Base-by-base conservation (phyloP, 2,329 filamentous ascomycete species). In the Fonsecaea nubica region DNA sequence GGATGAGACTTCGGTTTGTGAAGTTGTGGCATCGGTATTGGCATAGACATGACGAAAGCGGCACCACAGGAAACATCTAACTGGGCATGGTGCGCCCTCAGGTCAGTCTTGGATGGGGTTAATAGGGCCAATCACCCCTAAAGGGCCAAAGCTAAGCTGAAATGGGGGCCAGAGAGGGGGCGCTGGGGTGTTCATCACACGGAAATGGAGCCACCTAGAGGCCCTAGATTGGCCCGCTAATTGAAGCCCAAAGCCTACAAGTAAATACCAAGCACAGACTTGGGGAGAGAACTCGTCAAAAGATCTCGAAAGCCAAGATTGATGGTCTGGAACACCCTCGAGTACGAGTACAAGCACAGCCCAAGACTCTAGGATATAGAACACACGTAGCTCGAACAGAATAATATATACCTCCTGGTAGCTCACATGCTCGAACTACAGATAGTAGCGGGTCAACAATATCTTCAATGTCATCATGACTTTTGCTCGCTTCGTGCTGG, bases 11-110 rank as follows among this genome's bases (percentile, higher is more conserved):
- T 54, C 33, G 62, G 62, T 35, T 36, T 30, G 58, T 15, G 35
- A 35, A 40, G 35, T 59, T 58, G 58, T 38, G 40, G 52, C 21
- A 54, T 56, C 40, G 58, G 13, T 32, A 36, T 58, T 25, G 55
- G 56, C 42, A 57, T 57, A 35, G 54, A 13, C 33, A 68, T 65
- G 66, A 68, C 63, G 66, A 68, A 63, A 65, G 58, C 58, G 59
- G 59, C 66, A 63, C 58, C 58, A 21, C 50, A 21, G 40, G 62
- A 25, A 48, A 18, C 25, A 13, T 30, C 35, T 54, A 25, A 63
- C 60, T 48, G 63, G 55, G 62, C 38, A 60, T 68, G 62, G 62
- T 36, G 65, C 52, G 57, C 21, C 25, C 58, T 36, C 33, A 54
- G 48, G 42, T 38, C 52, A 48, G 52, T 9, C 53, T 42, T 63